Conservation (phyloP, 2,329 filamentous ascomycete genomes). For the Lanzia echinophila region DNA sequence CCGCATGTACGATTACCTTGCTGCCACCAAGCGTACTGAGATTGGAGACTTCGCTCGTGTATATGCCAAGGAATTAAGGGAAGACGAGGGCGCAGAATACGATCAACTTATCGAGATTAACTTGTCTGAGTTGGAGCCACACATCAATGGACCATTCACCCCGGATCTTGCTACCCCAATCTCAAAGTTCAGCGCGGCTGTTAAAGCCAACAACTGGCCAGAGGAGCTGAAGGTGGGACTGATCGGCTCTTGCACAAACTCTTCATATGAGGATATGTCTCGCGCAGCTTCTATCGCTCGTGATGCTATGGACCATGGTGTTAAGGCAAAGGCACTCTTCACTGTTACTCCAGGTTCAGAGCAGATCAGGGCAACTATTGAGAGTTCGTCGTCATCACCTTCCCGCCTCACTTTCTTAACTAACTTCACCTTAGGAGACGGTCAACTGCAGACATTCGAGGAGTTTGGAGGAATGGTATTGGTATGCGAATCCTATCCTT, state of each 20-base stretch:
- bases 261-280: slow-evolving; percentile 80
- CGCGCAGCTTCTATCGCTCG: slow-evolving; percentile 85
- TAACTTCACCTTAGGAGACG: slow-evolving; percentile 54
- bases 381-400: slow-evolving; percentile 5
- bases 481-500: slow-evolving; percentile 29
- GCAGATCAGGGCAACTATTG: slow-evolving; percentile 92
- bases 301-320: slow-evolving; percentile 82
- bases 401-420: neutral
- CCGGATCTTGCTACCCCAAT: slow-evolving; percentile 96
- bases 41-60: slow-evolving; percentile 85
- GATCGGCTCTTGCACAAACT: slow-evolving; percentile 98
- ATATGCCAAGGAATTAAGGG: slow-evolving; percentile 79
- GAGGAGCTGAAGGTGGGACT: slow-evolving; percentile 94
- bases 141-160: slow-evolving; percentile 98
- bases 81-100: slow-evolving; percentile 88
- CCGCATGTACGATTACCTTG: slow-evolving; percentile 93
- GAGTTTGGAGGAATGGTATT: slow-evolving; percentile 93
- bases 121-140: slow-evolving; percentile 87
- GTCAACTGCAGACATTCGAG: slow-evolving; percentile 89
- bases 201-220: slow-evolving; percentile 92
- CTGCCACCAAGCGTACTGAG: slow-evolving; percentile 78
- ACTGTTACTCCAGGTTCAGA: slow-evolving; percentile 95
- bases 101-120: slow-evolving; percentile 96
- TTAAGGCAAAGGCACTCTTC: slow-evolving; percentile 92
- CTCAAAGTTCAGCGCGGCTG: slow-evolving; percentile 92